Evolutionary conservation across 1,139 yeast genomes (phyloP).

Genomic region (Candida labiduridarum): DNA sequence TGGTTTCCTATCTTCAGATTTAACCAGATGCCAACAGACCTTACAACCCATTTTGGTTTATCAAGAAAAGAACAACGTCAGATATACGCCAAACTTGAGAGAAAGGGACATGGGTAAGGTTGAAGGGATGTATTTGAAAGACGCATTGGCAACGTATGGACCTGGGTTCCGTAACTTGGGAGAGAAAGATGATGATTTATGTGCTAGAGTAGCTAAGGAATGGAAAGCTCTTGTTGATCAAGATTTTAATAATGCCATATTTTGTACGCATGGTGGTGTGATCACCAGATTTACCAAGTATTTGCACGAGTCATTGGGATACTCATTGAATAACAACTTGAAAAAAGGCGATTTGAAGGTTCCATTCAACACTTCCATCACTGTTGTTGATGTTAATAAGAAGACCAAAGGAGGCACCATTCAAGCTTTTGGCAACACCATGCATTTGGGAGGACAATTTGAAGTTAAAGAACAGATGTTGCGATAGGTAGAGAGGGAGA

Average conservation of each 20-base stretch:
- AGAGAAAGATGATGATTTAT: constrained; percentile 52
- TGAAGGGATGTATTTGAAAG: constrained; percentile 72
- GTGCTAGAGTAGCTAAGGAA: constrained; percentile 51
- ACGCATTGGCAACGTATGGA: constrained; percentile 57
- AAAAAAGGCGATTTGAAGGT: constrained; percentile 52
- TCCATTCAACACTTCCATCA: constrained; percentile 73
- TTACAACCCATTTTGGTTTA: constrained; percentile 32
- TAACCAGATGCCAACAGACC: constrained; percentile 62
- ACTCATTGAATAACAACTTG: constrained; percentile 38
- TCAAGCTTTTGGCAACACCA: constrained; percentile 58
- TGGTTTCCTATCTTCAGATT: constrained; percentile 58
- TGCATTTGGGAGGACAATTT: constrained; percentile 62
- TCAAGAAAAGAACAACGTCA: constrained; percentile 25
- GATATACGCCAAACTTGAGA: constrained; percentile 49
- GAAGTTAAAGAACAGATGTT: constrained; percentile 52
- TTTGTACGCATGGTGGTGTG: constrained; percentile 89
- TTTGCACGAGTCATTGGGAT: constrained; percentile 40
- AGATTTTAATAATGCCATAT: constrained; percentile 50
- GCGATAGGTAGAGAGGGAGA: constrained; percentile 20
- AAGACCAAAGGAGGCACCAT: constrained; percentile 40
- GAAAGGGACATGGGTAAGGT: constrained; percentile 79
- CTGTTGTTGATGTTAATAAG: constrained; percentile 58
- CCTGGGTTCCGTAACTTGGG: constrained; percentile 48
- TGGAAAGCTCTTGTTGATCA: constrained; percentile 33
- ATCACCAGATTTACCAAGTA: constrained; percentile 61